phyloP scores from a whole-genome alignment of 805 yeast genomes.

The Candida xyloterini region DNA sequence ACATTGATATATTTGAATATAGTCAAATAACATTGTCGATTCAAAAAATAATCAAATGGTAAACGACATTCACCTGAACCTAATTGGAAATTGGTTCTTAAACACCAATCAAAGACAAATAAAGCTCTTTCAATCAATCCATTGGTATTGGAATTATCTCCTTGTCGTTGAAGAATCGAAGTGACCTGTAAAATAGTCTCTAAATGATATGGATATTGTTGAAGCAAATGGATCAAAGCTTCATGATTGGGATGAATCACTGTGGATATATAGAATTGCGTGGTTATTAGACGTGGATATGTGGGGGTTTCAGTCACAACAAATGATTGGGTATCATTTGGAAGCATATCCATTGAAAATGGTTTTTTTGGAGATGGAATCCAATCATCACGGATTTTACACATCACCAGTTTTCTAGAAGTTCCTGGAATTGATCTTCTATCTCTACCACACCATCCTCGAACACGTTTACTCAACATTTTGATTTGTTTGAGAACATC shows the following conservation, averaged over 20 bases:
- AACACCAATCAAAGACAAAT: slow-evolving; percentile 74
- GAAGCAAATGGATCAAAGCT: slow-evolving; percentile 55
- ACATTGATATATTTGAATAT: slow-evolving; percentile 68
- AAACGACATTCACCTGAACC: slow-evolving; percentile 59
- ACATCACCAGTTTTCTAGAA: slow-evolving; percentile 58
- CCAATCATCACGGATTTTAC: slow-evolving; percentile 79
- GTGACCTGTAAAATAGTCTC: slow-evolving; percentile 80
- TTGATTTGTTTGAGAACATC: slow-evolving; percentile 65
- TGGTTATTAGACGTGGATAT: slow-evolving; percentile 36
- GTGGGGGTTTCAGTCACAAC: slow-evolving; percentile 40
- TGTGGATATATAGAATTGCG: slow-evolving; percentile 53
- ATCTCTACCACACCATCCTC: slow-evolving; percentile 86
- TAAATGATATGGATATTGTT: slow-evolving; percentile 67
- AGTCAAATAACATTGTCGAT: slow-evolving; percentile 73
- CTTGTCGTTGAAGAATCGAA: slow-evolving; percentile 69
- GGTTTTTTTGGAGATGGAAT: slow-evolving; percentile 66
- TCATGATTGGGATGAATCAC: slow-evolving; percentile 80
- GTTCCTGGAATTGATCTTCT: slow-evolving; percentile 73
- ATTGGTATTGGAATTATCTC: slow-evolving; percentile 68
- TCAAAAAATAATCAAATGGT: slow-evolving; percentile 72
- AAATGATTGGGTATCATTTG: slow-evolving; percentile 43
- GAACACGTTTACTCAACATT: slow-evolving; percentile 51
- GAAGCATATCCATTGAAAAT: slow-evolving; percentile 55
- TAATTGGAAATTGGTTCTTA: slow-evolving; percentile 57
- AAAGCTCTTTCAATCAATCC: slow-evolving; percentile 75